These are phyloP conservation scores for Raphanus raphanistrum DNA, from an alignment of 345 rosid genomes.

Conservation along the genomic window DNA sequence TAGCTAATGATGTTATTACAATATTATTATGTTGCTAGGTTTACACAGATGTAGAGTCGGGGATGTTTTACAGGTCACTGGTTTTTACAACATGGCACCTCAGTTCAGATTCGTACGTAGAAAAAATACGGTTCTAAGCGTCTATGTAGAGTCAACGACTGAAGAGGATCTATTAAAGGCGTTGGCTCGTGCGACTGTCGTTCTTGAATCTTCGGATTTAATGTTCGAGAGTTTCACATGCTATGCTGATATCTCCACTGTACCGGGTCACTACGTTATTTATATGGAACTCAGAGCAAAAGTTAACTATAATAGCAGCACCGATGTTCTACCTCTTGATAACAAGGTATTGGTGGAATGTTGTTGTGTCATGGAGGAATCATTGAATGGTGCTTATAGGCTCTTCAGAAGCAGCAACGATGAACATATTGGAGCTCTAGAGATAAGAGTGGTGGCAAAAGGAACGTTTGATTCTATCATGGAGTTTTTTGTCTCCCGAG, in stretches of 20 bases:
- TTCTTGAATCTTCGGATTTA: not conserved
- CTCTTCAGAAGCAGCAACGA: not conserved
- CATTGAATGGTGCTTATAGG: not conserved
- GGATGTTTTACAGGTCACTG: not conserved
- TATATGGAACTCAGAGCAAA: not conserved
- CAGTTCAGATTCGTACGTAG: not conserved
- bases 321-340: not conserved
- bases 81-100: not conserved
- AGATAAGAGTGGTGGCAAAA: not conserved
- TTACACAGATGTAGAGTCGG: conserved; percentile 1
- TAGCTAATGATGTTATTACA: too few relatives aligned
- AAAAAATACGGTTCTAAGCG: not conserved
- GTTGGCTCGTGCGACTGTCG: not conserved
- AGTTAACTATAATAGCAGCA: not conserved
- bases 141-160: not conserved
- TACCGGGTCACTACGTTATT: not conserved
- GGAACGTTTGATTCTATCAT: not conserved
- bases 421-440: not conserved
- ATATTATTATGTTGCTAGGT: too few relatives aligned
- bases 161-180: not conserved
- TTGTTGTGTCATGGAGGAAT: not conserved
- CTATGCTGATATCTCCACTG: not conserved
- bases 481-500: not conserved
- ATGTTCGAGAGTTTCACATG: not conserved
- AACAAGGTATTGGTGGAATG: not conserved